Percentiles rank a stretch among this genome's conserved stretches.
Conservation (phyloP, 2,329 filamentous ascomycete genomes). For the Penicillium sp. region DNA sequence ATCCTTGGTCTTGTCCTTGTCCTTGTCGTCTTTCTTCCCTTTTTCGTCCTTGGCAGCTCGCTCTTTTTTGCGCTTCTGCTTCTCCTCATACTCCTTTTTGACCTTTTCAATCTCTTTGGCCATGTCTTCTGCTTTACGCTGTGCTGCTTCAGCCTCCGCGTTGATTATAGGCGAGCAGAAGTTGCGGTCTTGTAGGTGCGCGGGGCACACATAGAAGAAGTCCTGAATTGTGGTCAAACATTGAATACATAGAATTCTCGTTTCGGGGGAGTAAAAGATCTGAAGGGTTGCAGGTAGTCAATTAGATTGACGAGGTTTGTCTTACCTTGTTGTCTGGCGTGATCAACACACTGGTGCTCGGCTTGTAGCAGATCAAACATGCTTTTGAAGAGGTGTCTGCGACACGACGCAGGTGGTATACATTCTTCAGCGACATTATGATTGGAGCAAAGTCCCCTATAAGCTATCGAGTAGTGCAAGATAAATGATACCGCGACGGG, state of each 20-base stretch:
- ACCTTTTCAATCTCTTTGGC: conserved; percentile 45
- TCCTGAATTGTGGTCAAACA: conserved; percentile 48
- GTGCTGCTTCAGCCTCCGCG: conserved; percentile 39
- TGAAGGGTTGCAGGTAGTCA: neutral
- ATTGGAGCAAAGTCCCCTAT: conserved; percentile 29
- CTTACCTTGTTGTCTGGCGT: conserved; percentile 80
- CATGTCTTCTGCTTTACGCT: conserved; percentile 42
- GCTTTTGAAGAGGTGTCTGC: conserved; percentile 76
- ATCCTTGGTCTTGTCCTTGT: conserved; percentile 37
- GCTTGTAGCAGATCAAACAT: conserved; percentile 89
- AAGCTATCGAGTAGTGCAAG: neutral
- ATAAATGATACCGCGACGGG: neutral
- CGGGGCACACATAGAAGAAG: conserved; percentile 85
- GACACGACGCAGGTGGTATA: conserved; percentile 80
- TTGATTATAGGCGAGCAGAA: conserved; percentile 62
- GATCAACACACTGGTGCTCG: conserved; percentile 78
- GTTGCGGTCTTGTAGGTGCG: conserved; percentile 73
- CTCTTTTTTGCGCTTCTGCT: conserved; percentile 65
- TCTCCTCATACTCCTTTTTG: conserved; percentile 63
- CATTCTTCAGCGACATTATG: conserved; percentile 56
- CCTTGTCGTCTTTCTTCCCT: conserved; percentile 45
- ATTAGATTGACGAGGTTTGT: neutral
- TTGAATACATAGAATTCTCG: conserved; percentile 1
- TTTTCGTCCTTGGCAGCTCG: conserved; percentile 50
- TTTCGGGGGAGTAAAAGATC: neutral